A percentile compares a stretch with the other conserved stretches of the same genome.
phyloP scores from a whole-genome alignment of 2,329 filamentous ascomycete species.

The Sporothrix pallida region DNA sequence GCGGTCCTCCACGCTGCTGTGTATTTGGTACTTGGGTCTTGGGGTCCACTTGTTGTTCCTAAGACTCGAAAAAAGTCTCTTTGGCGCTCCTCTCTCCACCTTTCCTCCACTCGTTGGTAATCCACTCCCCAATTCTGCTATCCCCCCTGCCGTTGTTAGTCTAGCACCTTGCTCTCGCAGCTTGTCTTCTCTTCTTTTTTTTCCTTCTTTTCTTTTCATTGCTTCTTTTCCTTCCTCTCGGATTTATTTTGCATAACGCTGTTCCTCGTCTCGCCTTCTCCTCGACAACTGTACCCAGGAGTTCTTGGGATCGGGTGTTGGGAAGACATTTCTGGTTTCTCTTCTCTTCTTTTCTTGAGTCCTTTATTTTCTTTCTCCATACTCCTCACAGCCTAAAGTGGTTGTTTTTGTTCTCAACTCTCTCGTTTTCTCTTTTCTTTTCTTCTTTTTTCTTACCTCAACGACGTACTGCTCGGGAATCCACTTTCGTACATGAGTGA shows the following conservation, averaged over 20 bases:
- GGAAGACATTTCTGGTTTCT: background rate
- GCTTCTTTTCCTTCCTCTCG: constrained; percentile 15
- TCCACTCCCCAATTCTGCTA: constrained; percentile 24
- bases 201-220: background rate
- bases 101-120: constrained; percentile 24
- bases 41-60: constrained; percentile 12
- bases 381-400: background rate
- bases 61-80: constrained; percentile 12
- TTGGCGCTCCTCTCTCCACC: constrained; percentile 24
- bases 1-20: background rate
- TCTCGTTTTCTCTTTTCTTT: constrained; percentile 5
- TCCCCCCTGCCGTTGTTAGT: constrained; percentile 11
- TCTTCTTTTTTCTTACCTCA: background rate
- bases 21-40: constrained; percentile 16
- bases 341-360: background rate
- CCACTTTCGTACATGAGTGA: constrained; percentile 3
- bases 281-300: background rate
- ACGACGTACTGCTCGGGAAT: background rate
- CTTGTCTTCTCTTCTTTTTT: background rate
- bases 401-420: background rate
- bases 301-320: background rate
- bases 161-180: background rate
- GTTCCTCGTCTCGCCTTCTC: constrained; percentile 10
- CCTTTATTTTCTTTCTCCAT: background rate
- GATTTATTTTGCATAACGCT: constrained; percentile 13